A percentile compares a stretch with the other conserved stretches of the same genome.
Evolutionary conservation across 2,329 filamentous ascomycete genomes (phyloP).

Genomic region (Decorospora gaudefroyi): DNA sequence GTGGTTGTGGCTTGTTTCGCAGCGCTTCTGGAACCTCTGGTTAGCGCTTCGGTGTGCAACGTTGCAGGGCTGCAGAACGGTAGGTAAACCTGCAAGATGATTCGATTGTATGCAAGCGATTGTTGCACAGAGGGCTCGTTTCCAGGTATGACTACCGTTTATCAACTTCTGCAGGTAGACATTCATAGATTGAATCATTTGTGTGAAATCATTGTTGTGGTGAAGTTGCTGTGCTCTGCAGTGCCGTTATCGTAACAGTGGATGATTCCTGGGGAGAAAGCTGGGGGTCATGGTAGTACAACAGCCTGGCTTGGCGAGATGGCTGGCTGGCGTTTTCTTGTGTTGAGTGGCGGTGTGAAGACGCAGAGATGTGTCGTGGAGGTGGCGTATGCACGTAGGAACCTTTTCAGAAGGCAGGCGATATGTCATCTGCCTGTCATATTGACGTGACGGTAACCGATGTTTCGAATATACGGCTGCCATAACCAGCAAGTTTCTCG

Average conservation of each 20-base stretch:
- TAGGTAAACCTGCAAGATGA: too few relatives aligned
- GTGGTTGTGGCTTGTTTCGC: too few relatives aligned
- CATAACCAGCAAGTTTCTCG: too few relatives aligned
- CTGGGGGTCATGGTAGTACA: slow-evolving; percentile 1
- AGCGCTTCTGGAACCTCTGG: background rate
- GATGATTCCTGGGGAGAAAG: background rate
- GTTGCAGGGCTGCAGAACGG: background rate
- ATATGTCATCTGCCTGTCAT: slow-evolving; percentile 22
- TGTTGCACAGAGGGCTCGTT: slow-evolving; percentile 15
- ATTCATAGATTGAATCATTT: too few relatives aligned
- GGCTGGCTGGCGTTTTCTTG: slow-evolving; percentile 1
- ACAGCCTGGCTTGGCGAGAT: slow-evolving; percentile 8
- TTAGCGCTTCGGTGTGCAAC: background rate
- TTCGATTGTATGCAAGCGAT: too few relatives aligned
- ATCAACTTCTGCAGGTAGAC: too few relatives aligned
- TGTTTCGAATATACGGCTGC: slow-evolving; percentile 6
- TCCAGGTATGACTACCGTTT: too few relatives aligned
- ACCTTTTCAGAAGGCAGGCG: slow-evolving; percentile 10
- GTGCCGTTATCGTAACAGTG: background rate
- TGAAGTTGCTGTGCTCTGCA: too few relatives aligned
- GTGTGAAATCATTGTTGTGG: too few relatives aligned
- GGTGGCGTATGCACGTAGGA: slow-evolving; percentile 12
- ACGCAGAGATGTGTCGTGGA: slow-evolving; percentile 1
- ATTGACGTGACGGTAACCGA: slow-evolving; percentile 5
- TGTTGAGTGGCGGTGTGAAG: slow-evolving; percentile 25